Base-by-base conservation (phyloP, 139 green algal species). In the Penium margaritaceum region DNA sequence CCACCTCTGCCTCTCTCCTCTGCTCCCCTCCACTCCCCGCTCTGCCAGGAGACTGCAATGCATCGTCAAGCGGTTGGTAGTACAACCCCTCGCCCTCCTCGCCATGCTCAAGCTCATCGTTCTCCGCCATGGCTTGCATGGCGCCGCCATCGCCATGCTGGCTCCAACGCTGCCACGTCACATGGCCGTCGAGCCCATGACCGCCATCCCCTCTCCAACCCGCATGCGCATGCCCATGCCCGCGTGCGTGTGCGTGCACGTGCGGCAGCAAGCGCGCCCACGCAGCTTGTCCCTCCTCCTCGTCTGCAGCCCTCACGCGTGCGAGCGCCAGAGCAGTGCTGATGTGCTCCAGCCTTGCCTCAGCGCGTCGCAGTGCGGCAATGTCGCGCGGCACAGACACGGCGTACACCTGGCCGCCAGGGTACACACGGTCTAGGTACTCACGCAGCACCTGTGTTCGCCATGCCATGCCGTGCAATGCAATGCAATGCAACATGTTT, bases 381-480 rank as follows among this genome's bases (percentile, higher is more conserved):
- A 78, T 12, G 64, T 78, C 63, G 3, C 69, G 63, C 24, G 71
- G 71, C 34, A 78, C 29, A 12, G 24, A 63, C 29, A 78, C 71
- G 14, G 29, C 0, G 0, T 77, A 77, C 35, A 77, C 43, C 64
- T n/a, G n/a, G n/a, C 74, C 72, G 17, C 71, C 71, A 1, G 71
- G 71, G 30, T 78, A 78, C 29, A 78, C 39, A 3, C 51, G 61
- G 34, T 78, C 71, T 24, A 76, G 65, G 62, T 71, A 78, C 61
- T 78, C 71, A 27, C 54, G 2, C 24, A 78, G 47, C 21, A 58
- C 19, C 71, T 74, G 37, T 1, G 3, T 17, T 4, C 2, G 17
- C 51, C 29, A 24, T 6, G 51, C 51, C 51, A 27, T 60, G 15
- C 14, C 51, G 15, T 4, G 51, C n/a, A 34, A 60, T 24, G n/a